Evolutionary conservation across 2,329 filamentous ascomycete genomes (phyloP).

Genomic region (Zasmidium citrigriseum): DNA sequence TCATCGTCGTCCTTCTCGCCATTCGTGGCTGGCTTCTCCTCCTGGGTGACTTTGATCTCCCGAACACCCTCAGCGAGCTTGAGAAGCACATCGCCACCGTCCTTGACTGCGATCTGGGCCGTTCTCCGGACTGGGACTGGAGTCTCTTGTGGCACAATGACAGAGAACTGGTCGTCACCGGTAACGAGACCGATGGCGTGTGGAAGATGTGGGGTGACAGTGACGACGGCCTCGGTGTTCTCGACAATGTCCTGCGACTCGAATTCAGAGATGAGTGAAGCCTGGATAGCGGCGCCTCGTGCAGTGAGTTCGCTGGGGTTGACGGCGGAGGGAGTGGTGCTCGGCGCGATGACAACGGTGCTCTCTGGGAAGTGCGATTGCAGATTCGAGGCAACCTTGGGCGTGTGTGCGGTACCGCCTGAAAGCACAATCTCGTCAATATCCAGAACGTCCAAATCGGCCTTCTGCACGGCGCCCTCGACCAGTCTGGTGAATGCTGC

Average conservation of each 20-base stretch:
- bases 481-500: conserved; percentile 84
- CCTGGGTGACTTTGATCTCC: conserved; percentile 91
- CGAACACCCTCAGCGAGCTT: conserved; percentile 85
- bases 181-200: conserved; percentile 86
- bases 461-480: conserved; percentile 85
- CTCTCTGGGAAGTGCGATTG: conserved; percentile 76
- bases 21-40: conserved; percentile 67
- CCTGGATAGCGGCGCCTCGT: conserved; percentile 92
- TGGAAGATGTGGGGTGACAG: conserved; percentile 85
- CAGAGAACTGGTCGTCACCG: conserved; percentile 70
- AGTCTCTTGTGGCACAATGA: conserved; percentile 82
- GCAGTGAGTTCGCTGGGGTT: conserved; percentile 91
- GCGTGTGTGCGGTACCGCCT: conserved; percentile 89
- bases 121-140: conserved; percentile 86
- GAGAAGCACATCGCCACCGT: conserved; percentile 84
- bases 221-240: conserved; percentile 92
- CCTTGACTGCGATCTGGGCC: conserved; percentile 72
- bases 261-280: conserved; percentile 90
- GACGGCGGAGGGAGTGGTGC: conserved; percentile 74
- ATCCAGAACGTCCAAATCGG: conserved; percentile 85
- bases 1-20: conserved; percentile 59
- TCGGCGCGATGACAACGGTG: conserved; percentile 78
- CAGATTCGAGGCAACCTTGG: conserved; percentile 84
- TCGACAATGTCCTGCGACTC: conserved; percentile 92
- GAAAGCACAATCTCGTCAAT: conserved; percentile 93